These are phyloP conservation scores for Pythium rishiriense DNA, from an alignment of 352 stramenopile genomes.

Conservation along the genomic window DNA sequence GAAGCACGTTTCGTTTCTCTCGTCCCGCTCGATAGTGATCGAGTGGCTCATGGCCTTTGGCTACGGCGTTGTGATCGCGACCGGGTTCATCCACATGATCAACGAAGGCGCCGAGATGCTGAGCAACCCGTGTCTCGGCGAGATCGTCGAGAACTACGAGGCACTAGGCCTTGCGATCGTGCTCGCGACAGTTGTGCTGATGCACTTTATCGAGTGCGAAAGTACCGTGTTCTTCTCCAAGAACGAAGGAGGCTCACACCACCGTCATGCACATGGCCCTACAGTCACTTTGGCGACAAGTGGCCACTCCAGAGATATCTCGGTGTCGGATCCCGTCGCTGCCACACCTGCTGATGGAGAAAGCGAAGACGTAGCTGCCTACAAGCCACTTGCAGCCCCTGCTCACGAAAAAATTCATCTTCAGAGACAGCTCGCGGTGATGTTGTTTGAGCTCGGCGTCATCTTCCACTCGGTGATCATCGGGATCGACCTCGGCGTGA, in stretches of 20 bases:
- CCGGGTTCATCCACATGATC: conserved; percentile 75
- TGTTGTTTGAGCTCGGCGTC: conserved; percentile 58
- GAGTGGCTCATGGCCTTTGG: conserved; percentile 58
- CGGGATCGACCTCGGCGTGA: conserved; percentile 62
- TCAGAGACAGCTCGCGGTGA: conserved; percentile 37
- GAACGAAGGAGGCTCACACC: conserved; percentile 22
- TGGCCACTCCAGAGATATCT: not conserved
- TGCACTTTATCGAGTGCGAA: conserved; percentile 70
- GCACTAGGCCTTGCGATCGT: conserved; percentile 59
- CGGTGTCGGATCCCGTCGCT: not conserved
- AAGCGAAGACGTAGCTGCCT: conserved; percentile 6
- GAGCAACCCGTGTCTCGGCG: conserved; percentile 52
- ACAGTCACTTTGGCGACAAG: not conserved
- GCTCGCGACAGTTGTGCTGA: conserved; percentile 53
- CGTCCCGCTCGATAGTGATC: conserved; percentile 43
- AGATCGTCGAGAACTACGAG: conserved; percentile 53
- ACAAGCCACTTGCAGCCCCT: not conserved
- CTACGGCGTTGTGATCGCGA: conserved; percentile 66
- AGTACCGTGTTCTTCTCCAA: conserved; percentile 51
- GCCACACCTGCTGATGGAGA: conserved; percentile 22
- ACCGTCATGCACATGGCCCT: conserved; percentile 39
- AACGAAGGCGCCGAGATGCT: conserved; percentile 60
- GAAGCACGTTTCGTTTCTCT: conserved; percentile 34
- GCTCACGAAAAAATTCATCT: conserved; percentile 9
- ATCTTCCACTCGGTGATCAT: conserved; percentile 78